Base-by-base conservation (phyloP, 805 yeast genomes). In the Nematodospora valgi region DNA sequence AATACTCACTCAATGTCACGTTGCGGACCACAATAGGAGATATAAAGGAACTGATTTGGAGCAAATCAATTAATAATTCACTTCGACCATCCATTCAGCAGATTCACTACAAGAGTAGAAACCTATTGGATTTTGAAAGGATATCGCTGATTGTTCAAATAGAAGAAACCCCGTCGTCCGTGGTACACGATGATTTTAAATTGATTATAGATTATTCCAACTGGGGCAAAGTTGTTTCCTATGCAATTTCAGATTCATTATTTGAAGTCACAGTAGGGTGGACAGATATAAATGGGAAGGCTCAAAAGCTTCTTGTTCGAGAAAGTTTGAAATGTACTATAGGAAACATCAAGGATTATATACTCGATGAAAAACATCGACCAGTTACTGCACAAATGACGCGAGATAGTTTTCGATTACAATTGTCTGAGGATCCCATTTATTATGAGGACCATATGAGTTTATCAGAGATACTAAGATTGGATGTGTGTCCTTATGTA, bases 11-110 rank as follows among this genome's bases (percentile, higher is more conserved):
- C 21, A 41, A 44, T 25, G 45, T 49, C 6, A 49, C 59, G 5
- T 34, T 51, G 16, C 25, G 39, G 6, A 58, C 57, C 35, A 49
- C 41, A 3, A 35, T 57, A 27, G 41, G 35, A 11, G 55, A 56
- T 23, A 32, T 59, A 5, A 49, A 47, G 25, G 47, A 52, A 7
- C 51, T 45, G 48, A 46, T 63, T 8, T 62, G 68, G 68, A 19
- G 31, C 27, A 38, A 44, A 21, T 58, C 62, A n/a, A 36, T 37
- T 5, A 45, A 54, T 20, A 34, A 40, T 31, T 23, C 30, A 12
- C 43, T 63, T 25, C 49, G 46, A 34, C 68, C 68, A n/a, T 15
- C 48, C 5, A 16, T 14, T 9, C 29, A 27, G 17, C 29, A 25
- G 21, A 25, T 60, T 22, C 15, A 18, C 10, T 36, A 37, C 27